phyloP scores from a whole-genome alignment of 768 basidiomycete species.

The Leccinum arenicola region DNA sequence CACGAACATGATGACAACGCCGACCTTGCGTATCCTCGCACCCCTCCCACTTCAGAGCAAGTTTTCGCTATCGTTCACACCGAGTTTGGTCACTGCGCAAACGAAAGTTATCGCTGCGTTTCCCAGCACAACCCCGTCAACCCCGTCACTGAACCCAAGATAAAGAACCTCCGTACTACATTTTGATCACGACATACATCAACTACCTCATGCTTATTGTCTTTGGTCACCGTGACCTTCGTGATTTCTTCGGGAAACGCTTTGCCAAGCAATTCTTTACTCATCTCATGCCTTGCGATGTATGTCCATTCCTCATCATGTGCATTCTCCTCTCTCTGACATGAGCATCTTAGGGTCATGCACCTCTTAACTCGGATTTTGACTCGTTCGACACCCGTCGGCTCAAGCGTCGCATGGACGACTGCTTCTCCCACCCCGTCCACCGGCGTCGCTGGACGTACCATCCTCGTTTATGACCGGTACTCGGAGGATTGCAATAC shows the following conservation, averaged over 20 bases:
- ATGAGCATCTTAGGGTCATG: conserved; percentile 71
- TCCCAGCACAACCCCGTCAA: conserved; percentile 53
- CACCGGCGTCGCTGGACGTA: conserved; percentile 94
- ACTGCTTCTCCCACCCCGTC: conserved; percentile 90
- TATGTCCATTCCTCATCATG: conserved; percentile 41
- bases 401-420: conserved; percentile 90
- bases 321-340: conserved; percentile 9
- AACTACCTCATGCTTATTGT: conserved; percentile 91
- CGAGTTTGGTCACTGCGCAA: conserved; percentile 90
- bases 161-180: conserved; percentile 90
- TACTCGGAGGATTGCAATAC: conserved; percentile 78
- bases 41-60: conserved; percentile 80
- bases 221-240: conserved; percentile 88
- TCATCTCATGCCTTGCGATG: conserved; percentile 81
- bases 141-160: conserved; percentile 51
- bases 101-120: conserved; percentile 65
- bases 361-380: conserved; percentile 95
- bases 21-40: conserved; percentile 56
- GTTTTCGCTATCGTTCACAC: conserved; percentile 77
- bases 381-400: conserved; percentile 99
- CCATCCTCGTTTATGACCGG: conserved; percentile 83
- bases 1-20: conserved; percentile 55
- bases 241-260: conserved; percentile 93
- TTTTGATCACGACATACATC: conserved; percentile 88
- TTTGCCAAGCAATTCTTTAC: conserved; percentile 65